phyloP scores from a whole-genome alignment of 192 early-diverging fungal genomes.

The Backusella tarrabulga region DNA sequence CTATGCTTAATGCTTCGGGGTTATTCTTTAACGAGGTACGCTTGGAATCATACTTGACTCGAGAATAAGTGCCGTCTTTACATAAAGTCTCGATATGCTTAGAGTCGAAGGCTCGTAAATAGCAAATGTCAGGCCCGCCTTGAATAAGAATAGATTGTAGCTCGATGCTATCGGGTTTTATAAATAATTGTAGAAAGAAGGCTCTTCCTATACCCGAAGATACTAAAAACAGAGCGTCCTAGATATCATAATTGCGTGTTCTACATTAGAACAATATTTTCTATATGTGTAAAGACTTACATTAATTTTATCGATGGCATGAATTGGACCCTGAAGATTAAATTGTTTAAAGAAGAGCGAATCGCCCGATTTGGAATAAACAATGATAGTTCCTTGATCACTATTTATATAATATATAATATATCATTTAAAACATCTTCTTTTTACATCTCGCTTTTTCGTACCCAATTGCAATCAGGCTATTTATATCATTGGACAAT shows the following conservation, averaged over 20 bases:
- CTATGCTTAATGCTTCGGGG: neutral
- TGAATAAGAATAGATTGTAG: neutral
- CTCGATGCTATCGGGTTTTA: neutral
- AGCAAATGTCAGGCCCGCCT: neutral
- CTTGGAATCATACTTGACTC: neutral
- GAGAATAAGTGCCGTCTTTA: neutral
- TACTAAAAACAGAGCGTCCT: neutral
- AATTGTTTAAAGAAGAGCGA: neutral
- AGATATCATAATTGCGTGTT: neutral
- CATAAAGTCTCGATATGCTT: neutral
- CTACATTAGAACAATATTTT: too few relatives aligned
- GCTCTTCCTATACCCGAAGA: conserved; percentile 5
- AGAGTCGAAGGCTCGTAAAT: neutral
- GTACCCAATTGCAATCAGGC: conserved; percentile 1
- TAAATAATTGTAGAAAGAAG: neutral
- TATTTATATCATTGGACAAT: neutral
- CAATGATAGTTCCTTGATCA: conserved; percentile 1
- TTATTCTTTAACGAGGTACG: neutral
- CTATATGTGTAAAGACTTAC: neutral
- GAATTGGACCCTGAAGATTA: conserved; percentile 10
- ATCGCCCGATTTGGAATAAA: neutral
- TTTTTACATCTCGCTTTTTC: too few relatives aligned
- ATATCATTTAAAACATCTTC: too few relatives aligned
- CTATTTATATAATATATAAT: neutral
- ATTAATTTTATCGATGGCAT: neutral